Evolutionary conservation across 257 asterid genomes (phyloP), one percentile per base, ranked within the genome.

Genomic region (Salvia hispanica): DNA sequence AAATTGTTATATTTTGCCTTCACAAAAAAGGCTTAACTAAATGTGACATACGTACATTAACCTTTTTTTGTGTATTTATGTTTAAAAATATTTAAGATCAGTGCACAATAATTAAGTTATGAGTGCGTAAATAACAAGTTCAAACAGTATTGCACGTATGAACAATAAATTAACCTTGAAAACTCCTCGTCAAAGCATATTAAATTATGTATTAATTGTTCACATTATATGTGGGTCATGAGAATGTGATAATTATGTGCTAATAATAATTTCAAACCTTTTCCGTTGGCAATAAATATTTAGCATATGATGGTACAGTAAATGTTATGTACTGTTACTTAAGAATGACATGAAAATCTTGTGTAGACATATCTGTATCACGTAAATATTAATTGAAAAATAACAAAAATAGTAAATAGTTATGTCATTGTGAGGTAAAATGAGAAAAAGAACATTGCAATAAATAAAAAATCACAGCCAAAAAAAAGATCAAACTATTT

Each of bases 161-260:
- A 25, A 45, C 18, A 18, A 43, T 61, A 40, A 21, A 40, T 40
- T 40, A 40, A 40, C 2, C 2, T 5, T 61, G 39, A 61, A 14
- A 34, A 48, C 37, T 50, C 12, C 70, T 31, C 7, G 9, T 51
- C 50, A 50, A 65, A 7, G 14, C 39, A 9, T 10, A 64, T 48
- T 36, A 16, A 15, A 51, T 50, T 50, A 55, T 67, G 44, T 55
- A 67, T 42, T 67, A 42, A 55, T 15, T 15, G 9, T 9, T 25
- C 21, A 13, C 56, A 55, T 55, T 9, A 67, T 55, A 2, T 55
- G 55, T 31, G 8, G 36, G 64, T 55, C 21, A 7, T 67, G 44
- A 53, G 51, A 15, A 15, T 65, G 31, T 25, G n/a, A 65, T 65
- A 65, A 36, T 65, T 61, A 11, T n/a, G 2, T 53, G 44, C 43